Evolutionary conservation across 176 grass and related monocot genomes (phyloP).

Genomic region (Musa troglodytarum): DNA sequence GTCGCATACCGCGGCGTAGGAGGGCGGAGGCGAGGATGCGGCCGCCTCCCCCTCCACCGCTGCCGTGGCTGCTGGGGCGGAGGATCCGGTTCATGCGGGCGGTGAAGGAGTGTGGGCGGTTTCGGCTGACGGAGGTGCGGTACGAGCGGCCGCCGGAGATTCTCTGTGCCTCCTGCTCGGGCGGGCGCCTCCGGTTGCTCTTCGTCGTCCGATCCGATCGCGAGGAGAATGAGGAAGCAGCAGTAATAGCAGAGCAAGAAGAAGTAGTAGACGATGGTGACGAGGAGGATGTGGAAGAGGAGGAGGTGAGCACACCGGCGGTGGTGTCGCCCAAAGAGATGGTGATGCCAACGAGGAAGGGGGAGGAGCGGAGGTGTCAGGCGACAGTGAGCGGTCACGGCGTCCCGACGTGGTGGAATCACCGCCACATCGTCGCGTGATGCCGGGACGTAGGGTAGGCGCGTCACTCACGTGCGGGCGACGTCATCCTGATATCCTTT

Average conservation of each 20-base stretch:
- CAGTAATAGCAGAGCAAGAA: neutral
- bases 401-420: slow-evolving; percentile 1
- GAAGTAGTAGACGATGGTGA: neutral
- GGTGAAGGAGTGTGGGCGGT: neutral
- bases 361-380: slow-evolving; percentile 4
- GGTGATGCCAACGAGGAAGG: neutral
- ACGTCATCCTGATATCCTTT: neutral
- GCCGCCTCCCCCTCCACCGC: neutral
- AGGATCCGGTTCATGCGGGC: slow-evolving; percentile 8
- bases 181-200: slow-evolving; percentile 11
- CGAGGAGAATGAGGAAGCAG: neutral
- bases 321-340: neutral
- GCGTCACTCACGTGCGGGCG: neutral
- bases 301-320: neutral
- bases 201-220: neutral
- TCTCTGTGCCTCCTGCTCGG: slow-evolving; percentile 5
- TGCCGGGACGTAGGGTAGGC: neutral
- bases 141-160: slow-evolving; percentile 9
- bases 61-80: neutral
- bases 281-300: neutral
- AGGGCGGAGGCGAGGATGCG: neutral
- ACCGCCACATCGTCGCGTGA: neutral
- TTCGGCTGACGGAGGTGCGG: slow-evolving; percentile 7
- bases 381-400: neutral
- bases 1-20: neutral